phyloP scores from a whole-genome alignment of 352 stramenopile species.

The Phytopythium ostracodes region DNA sequence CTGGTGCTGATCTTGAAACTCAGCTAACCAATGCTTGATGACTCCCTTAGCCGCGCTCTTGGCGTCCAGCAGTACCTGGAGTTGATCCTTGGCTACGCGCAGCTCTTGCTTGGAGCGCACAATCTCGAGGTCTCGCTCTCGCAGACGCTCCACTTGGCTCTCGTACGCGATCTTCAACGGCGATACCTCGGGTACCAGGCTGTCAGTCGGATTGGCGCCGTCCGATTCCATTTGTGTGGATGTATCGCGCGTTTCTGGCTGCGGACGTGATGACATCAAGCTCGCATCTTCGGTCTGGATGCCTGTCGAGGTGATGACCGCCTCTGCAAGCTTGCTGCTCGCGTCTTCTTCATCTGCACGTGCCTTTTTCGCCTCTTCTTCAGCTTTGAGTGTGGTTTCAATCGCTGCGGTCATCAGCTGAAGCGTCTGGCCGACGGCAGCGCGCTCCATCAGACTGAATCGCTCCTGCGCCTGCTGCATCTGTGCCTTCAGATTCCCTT shows the following conservation, averaged over 20 bases:
- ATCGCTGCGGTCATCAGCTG: conserved; percentile 37
- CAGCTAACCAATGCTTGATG: conserved; percentile 65
- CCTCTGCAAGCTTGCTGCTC: no score
- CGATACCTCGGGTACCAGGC: conserved; percentile 4
- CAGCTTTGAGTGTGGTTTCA: conserved; percentile 11
- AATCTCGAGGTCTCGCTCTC: conserved; percentile 35
- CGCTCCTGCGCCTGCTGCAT: conserved; percentile 21
- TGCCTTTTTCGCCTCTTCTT: neutral
- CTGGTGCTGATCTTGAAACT: conserved; percentile 42
- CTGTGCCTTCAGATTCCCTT: conserved; percentile 26
- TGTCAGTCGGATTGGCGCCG: neutral
- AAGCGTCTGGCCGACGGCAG: conserved; percentile 39
- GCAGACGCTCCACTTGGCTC: conserved; percentile 37
- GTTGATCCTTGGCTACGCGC: conserved; percentile 22
- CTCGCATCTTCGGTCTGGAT: conserved; percentile 10
- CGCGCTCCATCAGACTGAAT: conserved; percentile 32
- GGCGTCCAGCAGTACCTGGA: conserved; percentile 25
- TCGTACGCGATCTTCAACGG: conserved; percentile 35
- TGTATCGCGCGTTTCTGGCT: neutral
- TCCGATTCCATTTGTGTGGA: neutral
- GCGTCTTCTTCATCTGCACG: neutral
- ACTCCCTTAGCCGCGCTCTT: conserved; percentile 52
- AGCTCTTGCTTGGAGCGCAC: conserved; percentile 42
- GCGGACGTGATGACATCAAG: neutral
- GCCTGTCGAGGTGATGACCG: neutral